Conservation (phyloP, 192 early-diverging fungal genomes). For the Backusella tarrabulga region DNA sequence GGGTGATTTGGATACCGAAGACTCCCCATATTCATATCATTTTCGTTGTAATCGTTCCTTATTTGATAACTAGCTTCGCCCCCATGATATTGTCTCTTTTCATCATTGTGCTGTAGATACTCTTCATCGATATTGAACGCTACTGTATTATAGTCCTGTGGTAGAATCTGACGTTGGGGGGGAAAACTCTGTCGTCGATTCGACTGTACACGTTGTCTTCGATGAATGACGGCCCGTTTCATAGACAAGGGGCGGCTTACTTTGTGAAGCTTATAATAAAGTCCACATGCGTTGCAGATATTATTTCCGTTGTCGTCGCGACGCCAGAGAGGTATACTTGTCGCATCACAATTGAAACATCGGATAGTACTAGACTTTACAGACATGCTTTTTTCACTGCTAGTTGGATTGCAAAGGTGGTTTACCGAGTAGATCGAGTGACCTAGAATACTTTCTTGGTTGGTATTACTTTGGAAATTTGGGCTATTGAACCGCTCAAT, state of each 20-base stretch:
- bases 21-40: too few relatives aligned
- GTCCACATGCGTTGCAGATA: slow-evolving; percentile 13
- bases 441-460: too few relatives aligned
- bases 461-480: too few relatives aligned
- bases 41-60: too few relatives aligned
- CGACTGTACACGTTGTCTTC: not conserved
- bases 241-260: not conserved
- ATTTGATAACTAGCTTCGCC: too few relatives aligned
- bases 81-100: too few relatives aligned
- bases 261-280: slow-evolving; percentile 5
- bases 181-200: not conserved
- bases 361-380: not conserved
- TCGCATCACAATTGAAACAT: slow-evolving; percentile 9
- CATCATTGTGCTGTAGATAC: too few relatives aligned
- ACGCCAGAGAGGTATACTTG: not conserved
- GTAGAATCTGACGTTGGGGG: not conserved
- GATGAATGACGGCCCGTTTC: not conserved
- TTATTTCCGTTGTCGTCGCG: not conserved
- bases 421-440: not conserved
- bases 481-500: too few relatives aligned
- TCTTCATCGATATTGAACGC: too few relatives aligned
- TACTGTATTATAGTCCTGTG: not conserved
- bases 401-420: not conserved
- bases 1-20: too few relatives aligned
- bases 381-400: not conserved